phyloP scores from a whole-genome alignment of 108 stramenopile species.

The Mediolabrus comicus region DNA sequence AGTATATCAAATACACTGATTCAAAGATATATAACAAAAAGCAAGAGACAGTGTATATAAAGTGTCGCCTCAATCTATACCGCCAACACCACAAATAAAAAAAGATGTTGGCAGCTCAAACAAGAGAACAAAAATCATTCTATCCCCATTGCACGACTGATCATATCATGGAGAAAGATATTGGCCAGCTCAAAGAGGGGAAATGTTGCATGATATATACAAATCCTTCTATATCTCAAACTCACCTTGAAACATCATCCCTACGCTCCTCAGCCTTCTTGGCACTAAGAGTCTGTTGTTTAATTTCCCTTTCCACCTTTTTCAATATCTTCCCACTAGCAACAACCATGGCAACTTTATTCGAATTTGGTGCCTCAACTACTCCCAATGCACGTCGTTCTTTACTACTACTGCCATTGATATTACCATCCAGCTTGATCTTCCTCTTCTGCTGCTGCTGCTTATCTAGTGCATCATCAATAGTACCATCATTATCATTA shows the following conservation, averaged over 20 bases:
- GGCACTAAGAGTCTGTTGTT: slow-evolving; percentile 14
- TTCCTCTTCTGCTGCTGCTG: too few species aligned
- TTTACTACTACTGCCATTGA: neutral
- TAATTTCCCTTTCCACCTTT: slow-evolving; percentile 33
- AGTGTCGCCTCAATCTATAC: slow-evolving; percentile 35
- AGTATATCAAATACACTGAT: too few species aligned
- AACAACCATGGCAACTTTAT: slow-evolving; percentile 31
- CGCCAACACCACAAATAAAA: slow-evolving; percentile 10
- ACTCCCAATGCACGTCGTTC: slow-evolving; percentile 24
- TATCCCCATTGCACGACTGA: slow-evolving; percentile 30
- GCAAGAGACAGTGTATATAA: neutral
- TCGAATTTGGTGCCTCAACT: slow-evolving; percentile 21
- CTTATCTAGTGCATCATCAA: too few species aligned
- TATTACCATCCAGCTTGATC: neutral
- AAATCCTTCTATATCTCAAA: neutral
- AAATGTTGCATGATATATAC: neutral
- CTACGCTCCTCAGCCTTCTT: slow-evolving; percentile 19
- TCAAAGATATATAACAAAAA: neutral
- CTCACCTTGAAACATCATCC: slow-evolving; percentile 27
- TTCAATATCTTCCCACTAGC: slow-evolving; percentile 33
- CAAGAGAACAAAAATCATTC: slow-evolving; percentile 32
- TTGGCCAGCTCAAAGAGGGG: slow-evolving; percentile 23
- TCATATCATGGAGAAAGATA: slow-evolving; percentile 14
- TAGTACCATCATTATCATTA: neutral
- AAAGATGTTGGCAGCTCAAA: slow-evolving; percentile 35